These are phyloP conservation scores for Eimeria praecox DNA, from an alignment of 169 alveolate genomes.

Conservation along the genomic window DNA sequence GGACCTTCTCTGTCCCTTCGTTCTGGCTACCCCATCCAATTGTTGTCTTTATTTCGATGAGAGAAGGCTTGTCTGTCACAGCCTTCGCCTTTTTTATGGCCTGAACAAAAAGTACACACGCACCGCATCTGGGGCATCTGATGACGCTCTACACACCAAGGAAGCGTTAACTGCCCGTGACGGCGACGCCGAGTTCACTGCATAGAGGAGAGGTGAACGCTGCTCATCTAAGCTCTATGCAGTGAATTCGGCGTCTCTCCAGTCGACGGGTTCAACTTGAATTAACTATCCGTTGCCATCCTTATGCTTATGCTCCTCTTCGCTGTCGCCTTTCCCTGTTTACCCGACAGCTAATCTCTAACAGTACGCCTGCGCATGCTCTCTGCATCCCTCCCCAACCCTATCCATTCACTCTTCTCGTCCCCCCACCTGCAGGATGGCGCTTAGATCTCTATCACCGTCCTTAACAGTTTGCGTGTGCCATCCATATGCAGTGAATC, in stretches of 20 bases:
- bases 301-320: too few species aligned
- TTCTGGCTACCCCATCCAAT: slow-evolving; percentile 88
- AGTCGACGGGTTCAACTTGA: background rate
- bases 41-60: slow-evolving; percentile 87
- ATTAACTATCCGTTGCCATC: background rate
- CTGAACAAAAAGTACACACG: slow-evolving; percentile 2
- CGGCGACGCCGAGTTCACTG: background rate
- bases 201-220: background rate
- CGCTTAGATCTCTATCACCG: slow-evolving; percentile 47
- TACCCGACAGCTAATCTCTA: background rate
- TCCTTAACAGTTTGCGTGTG: slow-evolving; percentile 84
- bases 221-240: too few species aligned
- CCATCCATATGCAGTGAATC: slow-evolving; percentile 87
- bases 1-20: slow-evolving; percentile 90
- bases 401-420: background rate
- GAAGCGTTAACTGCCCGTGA: background rate
- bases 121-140: background rate
- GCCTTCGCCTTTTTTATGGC: slow-evolving; percentile 88
- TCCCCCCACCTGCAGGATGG: slow-evolving; percentile 41
- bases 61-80: slow-evolving; percentile 88
- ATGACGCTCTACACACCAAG: background rate
- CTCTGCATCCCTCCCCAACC: background rate
- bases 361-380: background rate
- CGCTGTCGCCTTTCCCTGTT: background rate
- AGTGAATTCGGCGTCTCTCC: too few species aligned